phyloP scores from a whole-genome alignment of 306 rosid species.

The Boehmeria nivea region DNA sequence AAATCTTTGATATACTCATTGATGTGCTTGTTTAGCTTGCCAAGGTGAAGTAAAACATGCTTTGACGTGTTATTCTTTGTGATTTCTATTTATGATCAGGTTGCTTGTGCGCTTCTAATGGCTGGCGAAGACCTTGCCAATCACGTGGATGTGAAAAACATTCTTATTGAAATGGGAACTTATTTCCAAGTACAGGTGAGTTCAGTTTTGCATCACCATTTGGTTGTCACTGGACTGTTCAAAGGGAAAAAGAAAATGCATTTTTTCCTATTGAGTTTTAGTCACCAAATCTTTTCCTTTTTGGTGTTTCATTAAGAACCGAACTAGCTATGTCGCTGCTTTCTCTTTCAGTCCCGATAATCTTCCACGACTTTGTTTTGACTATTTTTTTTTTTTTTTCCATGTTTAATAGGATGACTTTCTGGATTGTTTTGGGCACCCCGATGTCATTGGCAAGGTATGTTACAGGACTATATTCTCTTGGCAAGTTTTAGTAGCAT shows the following conservation, averaged over 20 bases:
- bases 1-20: neutral
- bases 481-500: conserved; percentile 1
- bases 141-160: conserved; percentile 34
- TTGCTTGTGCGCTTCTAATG: conserved; percentile 48
- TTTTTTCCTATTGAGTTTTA: neutral
- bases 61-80: neutral
- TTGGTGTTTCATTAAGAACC: neutral
- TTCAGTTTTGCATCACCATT: conserved; percentile 1
- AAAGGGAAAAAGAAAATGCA: neutral
- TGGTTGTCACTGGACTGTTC: neutral
- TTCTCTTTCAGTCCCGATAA: no score
- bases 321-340: neutral
- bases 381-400: neutral
- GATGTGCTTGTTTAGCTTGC: no score
- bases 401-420: conserved; percentile 93
- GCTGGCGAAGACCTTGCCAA: conserved; percentile 35
- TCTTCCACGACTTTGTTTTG: neutral
- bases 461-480: no score
- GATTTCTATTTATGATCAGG: conserved; percentile 22
- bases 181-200: conserved; percentile 52
- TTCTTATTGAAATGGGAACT: conserved; percentile 45
- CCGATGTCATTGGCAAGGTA: conserved; percentile 88
- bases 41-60: no score
- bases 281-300: neutral
- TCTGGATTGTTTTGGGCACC: conserved; percentile 86